A percentile compares a stretch with the other conserved stretches of the same genome.
These are phyloP conservation scores for Baeospora myosura DNA, from an alignment of 1,284 basidiomycete genomes.

Conservation along the genomic window DNA sequence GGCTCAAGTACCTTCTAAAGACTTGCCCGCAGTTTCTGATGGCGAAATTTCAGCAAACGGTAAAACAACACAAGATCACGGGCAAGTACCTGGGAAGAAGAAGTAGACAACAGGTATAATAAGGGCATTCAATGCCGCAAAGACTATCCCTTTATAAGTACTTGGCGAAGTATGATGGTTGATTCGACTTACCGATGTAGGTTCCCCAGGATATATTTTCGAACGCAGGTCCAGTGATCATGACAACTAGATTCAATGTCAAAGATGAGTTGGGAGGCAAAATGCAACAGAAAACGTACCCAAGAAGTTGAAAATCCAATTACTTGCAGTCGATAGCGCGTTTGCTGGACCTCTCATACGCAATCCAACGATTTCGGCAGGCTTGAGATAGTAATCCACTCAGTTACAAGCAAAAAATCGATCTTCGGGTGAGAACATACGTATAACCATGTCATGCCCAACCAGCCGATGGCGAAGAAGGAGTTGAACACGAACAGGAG, in stretches of 20 bases:
- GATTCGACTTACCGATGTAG: too few relatives aligned
- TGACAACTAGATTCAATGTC: slow-evolving; percentile 24
- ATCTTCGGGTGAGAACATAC: neutral
- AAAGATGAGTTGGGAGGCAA: neutral
- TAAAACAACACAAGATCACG: neutral
- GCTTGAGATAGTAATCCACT: too few relatives aligned
- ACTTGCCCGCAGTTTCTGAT: slow-evolving; percentile 52
- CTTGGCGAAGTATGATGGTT: too few relatives aligned
- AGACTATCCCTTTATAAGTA: too few relatives aligned
- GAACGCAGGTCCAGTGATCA: slow-evolving; percentile 37
- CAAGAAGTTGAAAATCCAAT: slow-evolving; percentile 62
- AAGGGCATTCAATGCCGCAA: slow-evolving; percentile 38
- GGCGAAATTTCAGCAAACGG: neutral
- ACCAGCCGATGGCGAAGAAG: slow-evolving; percentile 64
- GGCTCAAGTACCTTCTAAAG: slow-evolving; percentile 47
- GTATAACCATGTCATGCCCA: slow-evolving; percentile 2
- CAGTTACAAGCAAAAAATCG: too few relatives aligned
- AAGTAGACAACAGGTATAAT: slow-evolving; percentile 50
- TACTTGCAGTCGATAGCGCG: slow-evolving; percentile 61
- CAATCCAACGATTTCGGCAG: slow-evolving; percentile 51
- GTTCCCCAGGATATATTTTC: slow-evolving; percentile 37
- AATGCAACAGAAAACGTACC: neutral
- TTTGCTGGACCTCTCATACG: slow-evolving; percentile 63
- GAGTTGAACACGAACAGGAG: slow-evolving; percentile 66
- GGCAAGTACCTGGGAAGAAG: slow-evolving; percentile 45